These are phyloP conservation scores for Papiliotrema fonsecae DNA, from an alignment of 1,284 basidiomycete genomes.

Conservation along the genomic window DNA sequence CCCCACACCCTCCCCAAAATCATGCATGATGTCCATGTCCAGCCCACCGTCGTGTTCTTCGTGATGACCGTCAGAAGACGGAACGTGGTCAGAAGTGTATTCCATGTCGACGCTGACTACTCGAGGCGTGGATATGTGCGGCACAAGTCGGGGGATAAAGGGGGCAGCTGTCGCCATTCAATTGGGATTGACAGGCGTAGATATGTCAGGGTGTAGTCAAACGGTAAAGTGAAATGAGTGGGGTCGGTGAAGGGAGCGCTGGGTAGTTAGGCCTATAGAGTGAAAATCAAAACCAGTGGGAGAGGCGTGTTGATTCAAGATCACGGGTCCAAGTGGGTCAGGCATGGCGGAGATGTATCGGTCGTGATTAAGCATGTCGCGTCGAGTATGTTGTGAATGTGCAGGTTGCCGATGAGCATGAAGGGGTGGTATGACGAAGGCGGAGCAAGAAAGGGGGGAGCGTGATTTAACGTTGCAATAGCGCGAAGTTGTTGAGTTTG, in stretches of 20 bases:
- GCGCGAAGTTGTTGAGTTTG: no score
- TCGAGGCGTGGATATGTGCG: neutral
- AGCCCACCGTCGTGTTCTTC: slow-evolving; percentile 7
- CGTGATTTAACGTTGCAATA: no score
- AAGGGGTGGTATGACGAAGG: neutral
- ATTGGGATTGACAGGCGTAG: no score
- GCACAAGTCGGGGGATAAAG: neutral
- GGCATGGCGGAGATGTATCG: neutral
- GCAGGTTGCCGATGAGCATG: neutral
- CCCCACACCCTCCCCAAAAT: slow-evolving; percentile 40
- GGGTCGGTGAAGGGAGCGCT: no score
- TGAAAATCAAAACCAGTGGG: no score
- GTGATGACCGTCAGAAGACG: no score
- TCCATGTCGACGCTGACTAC: slow-evolving; percentile 8
- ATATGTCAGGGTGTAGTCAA: no score
- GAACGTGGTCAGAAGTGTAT: no score
- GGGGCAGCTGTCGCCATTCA: neutral
- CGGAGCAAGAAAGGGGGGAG: neutral
- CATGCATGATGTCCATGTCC: slow-evolving; percentile 41
- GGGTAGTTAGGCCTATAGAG: no score
- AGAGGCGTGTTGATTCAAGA: neutral
- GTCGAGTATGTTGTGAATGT: neutral
- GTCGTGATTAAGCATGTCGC: neutral
- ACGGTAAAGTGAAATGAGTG: no score
- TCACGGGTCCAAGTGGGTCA: neutral